A percentile compares a stretch with the other conserved stretches of the same genome.
Conservation (phyloP, 2,329 filamentous ascomycete species). For the Alternaria burnsii region DNA sequence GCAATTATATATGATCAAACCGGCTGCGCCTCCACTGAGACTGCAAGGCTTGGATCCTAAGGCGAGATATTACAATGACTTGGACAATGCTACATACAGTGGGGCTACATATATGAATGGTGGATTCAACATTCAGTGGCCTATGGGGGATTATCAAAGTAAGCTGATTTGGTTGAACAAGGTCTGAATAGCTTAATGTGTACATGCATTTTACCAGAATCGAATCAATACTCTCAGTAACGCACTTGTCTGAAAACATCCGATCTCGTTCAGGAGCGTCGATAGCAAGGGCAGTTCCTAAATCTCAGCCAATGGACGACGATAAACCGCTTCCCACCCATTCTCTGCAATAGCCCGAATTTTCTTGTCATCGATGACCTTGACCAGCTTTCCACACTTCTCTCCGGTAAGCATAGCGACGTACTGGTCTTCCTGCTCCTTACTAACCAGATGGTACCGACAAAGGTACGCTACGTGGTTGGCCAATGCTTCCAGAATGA, state of each 20-base stretch:
- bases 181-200: background rate
- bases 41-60: slow-evolving; percentile 65
- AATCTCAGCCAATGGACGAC: background rate
- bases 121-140: slow-evolving; percentile 64
- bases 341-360: background rate
- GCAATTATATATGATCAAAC: slow-evolving; percentile 62
- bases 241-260: background rate
- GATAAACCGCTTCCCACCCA: slow-evolving; percentile 3
- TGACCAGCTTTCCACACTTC: slow-evolving; percentile 2
- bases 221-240: background rate
- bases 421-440: background rate
- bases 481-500: slow-evolving; percentile 7
- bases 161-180: slow-evolving; percentile 65
- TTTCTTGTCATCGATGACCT: slow-evolving; percentile 4
- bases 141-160: slow-evolving; percentile 64
- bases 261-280: background rate
- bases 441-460: slow-evolving; percentile 5
- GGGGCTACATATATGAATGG: slow-evolving; percentile 70
- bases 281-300: background rate
- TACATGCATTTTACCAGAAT: background rate
- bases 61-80: slow-evolving; percentile 62
- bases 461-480: slow-evolving; percentile 12
- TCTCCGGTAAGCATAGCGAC: background rate
- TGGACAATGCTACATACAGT: slow-evolving; percentile 62
- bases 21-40: slow-evolving; percentile 62